Evolutionary conservation across 345 rosid species (phyloP).

Genomic region (Microcos paniculata): DNA sequence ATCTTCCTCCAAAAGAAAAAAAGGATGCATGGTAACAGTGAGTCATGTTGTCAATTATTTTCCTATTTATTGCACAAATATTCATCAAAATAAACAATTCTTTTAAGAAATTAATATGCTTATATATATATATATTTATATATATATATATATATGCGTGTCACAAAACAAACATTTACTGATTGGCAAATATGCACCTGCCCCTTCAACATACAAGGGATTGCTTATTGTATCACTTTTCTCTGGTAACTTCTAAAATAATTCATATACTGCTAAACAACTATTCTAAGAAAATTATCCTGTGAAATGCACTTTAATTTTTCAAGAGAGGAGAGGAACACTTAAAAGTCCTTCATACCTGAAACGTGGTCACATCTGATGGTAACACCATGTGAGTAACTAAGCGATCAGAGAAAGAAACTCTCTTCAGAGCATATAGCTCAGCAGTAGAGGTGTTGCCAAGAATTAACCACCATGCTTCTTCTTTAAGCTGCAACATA

Average conservation of each 20-base stretch:
- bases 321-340: not conserved
- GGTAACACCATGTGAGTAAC: constrained; percentile 78
- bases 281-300: not conserved
- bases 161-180: not conserved
- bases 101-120: not conserved
- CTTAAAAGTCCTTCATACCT: constrained; percentile 43
- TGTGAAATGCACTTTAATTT: not conserved
- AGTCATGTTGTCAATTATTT: not conserved
- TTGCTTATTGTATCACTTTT: not conserved
- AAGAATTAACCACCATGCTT: constrained; percentile 97
- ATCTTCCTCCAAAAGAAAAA: not conserved
- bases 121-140: no score
- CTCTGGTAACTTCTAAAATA: not conserved
- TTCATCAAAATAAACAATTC: not conserved
- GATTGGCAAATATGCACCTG: not conserved
- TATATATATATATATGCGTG: no score
- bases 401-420: constrained; percentile 67
- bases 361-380: constrained; percentile 40
- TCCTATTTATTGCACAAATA: not conserved
- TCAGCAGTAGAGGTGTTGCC: constrained; percentile 69
- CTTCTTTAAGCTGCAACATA: constrained; percentile 71
- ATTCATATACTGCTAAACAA: not conserved
- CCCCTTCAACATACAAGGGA: not conserved
- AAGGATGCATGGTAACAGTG: not conserved
- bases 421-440: constrained; percentile 84